Conservation (phyloP, 2,329 filamentous ascomycete genomes). For the Pseudocercospora fijiensis region DNA sequence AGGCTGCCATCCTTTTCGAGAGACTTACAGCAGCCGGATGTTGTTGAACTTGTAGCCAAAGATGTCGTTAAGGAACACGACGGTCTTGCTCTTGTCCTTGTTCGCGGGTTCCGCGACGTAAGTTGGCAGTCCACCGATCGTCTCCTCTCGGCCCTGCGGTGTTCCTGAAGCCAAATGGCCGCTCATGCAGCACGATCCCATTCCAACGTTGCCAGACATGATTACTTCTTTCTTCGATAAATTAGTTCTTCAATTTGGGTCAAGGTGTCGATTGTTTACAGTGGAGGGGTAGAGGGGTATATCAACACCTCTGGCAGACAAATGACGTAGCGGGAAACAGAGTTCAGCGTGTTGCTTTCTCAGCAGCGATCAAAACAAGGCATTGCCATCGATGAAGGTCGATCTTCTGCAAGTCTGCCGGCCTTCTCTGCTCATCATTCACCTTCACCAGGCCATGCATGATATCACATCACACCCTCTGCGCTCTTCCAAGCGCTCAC, state of each 20-base stretch:
- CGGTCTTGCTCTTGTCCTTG: constrained; percentile 46
- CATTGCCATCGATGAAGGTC: not conserved
- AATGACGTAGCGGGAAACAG: not conserved
- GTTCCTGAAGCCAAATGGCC: constrained; percentile 26
- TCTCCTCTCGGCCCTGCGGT: constrained; percentile 21
- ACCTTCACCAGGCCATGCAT: not conserved
- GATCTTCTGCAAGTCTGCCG: not conserved
- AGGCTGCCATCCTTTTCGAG: too few relatives aligned
- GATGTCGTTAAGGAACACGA: constrained; percentile 51
- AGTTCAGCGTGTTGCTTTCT: not conserved
- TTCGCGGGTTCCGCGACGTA: constrained; percentile 18
- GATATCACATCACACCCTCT: not conserved
- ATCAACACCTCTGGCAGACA: not conserved
- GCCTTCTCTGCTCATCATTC: too few relatives aligned
- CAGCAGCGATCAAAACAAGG: not conserved
- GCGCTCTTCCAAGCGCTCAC: not conserved
- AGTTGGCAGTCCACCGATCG: constrained; percentile 25
- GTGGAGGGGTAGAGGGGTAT: constrained; percentile 2
- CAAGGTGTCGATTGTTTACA: not conserved
- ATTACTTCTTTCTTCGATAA: constrained; percentile 4
- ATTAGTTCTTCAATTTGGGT: not conserved
- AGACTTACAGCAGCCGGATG: constrained; percentile 41
- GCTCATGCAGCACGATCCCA: constrained; percentile 35
- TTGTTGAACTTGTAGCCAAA: constrained; percentile 52
- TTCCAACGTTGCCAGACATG: constrained; percentile 44